Conservation (phyloP, 2,329 filamentous ascomycete species). For the Bipolaris oryzae region DNA sequence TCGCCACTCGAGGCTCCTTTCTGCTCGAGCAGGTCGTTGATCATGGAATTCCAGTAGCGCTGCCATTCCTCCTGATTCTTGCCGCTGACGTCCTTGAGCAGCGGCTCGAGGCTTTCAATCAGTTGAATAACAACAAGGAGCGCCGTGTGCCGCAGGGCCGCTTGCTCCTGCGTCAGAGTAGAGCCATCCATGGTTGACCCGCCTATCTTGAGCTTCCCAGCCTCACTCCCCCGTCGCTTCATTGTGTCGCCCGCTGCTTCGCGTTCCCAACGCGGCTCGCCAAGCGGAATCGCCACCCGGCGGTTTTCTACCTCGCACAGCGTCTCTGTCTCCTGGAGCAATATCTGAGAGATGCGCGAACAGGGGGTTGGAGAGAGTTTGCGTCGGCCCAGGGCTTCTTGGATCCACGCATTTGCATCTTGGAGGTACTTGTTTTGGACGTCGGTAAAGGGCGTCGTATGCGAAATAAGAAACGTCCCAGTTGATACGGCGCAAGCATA, state of each 20-base stretch:
- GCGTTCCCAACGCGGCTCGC: constrained; percentile 85
- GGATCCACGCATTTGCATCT: constrained; percentile 84
- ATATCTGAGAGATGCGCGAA: constrained; percentile 73
- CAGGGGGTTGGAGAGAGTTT: constrained; percentile 78
- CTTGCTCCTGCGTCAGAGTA: constrained; percentile 69
- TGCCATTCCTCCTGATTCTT: constrained; percentile 95
- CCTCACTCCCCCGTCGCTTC: constrained; percentile 64
- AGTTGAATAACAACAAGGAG: constrained; percentile 79
- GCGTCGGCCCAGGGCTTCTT: constrained; percentile 73
- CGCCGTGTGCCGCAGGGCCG: constrained; percentile 78
- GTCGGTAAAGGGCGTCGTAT: constrained; percentile 80
- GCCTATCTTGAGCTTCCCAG: constrained; percentile 45
- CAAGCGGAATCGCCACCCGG: constrained; percentile 83
- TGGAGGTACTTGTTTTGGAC: constrained; percentile 81
- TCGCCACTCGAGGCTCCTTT: constrained; percentile 82
- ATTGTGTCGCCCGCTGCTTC: constrained; percentile 59
- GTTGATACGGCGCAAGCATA: constrained; percentile 69
- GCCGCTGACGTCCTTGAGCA: constrained; percentile 79
- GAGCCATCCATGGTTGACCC: constrained; percentile 47
- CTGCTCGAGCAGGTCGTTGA: constrained; percentile 79
- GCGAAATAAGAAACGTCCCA: constrained; percentile 80
- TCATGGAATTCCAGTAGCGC: constrained; percentile 85
- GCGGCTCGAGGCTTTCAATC: constrained; percentile 83
- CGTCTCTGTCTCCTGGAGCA: constrained; percentile 79
- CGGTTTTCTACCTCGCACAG: constrained; percentile 73